A percentile compares a stretch with the other conserved stretches of the same genome.
These are phyloP conservation scores for Populus hybrid DNA, from an alignment of 441 rosid genomes.

Conservation along the genomic window DNA sequence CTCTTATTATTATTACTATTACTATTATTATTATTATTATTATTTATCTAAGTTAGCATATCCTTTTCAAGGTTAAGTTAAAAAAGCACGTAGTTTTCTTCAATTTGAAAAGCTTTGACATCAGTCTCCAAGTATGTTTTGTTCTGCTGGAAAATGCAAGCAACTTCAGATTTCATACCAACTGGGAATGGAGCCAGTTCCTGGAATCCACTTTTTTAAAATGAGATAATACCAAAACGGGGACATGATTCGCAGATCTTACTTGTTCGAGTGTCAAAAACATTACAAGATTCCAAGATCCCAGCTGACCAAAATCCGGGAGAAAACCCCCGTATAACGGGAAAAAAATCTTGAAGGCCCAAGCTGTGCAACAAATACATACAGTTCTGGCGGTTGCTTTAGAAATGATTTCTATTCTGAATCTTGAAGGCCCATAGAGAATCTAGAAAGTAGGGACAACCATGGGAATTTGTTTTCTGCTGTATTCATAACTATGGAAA, in stretches of 20 bases:
- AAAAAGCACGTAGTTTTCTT: background rate
- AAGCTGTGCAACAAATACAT: background rate
- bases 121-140: background rate
- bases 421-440: background rate
- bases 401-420: background rate
- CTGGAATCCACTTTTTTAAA: background rate
- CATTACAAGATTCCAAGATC: slow-evolving; percentile 98
- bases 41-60: no score
- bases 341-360: slow-evolving; percentile 37
- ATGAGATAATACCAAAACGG: background rate
- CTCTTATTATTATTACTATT: no score
- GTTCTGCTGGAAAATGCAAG: background rate
- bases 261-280: slow-evolving; percentile 97
- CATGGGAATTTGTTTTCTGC: background rate
- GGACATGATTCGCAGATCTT: slow-evolving; percentile 19
- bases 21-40: no score
- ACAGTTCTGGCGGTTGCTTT: background rate
- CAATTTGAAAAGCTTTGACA: background rate
- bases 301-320: slow-evolving; percentile 90
- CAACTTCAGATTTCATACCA: background rate
- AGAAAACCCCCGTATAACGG: slow-evolving; percentile 88
- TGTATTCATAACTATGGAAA: background rate
- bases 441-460: background rate
- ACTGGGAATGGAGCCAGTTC: background rate
- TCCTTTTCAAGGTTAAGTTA: background rate